Percentiles rank a stretch among this genome's conserved stretches.
These are phyloP conservation scores for Phialophora verrucosa DNA, from an alignment of 2,329 filamentous ascomycete species.

Conservation along the genomic window DNA sequence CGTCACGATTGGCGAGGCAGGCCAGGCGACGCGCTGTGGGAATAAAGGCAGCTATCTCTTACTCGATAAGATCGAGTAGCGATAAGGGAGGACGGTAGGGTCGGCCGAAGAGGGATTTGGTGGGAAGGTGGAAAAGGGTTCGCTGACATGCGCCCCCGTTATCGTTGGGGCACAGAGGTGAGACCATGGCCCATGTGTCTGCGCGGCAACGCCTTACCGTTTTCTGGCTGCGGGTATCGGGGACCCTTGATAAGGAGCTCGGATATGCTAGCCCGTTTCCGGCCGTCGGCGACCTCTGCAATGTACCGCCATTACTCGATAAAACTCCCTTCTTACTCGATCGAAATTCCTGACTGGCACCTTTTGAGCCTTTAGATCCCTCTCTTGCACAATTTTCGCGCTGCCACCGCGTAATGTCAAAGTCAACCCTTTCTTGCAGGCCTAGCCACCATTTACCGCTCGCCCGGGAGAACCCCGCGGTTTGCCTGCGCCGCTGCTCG, in stretches of 20 bases:
- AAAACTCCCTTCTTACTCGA: conserved; percentile 36
- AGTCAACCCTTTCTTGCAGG: conserved; percentile 1
- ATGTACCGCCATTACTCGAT: conserved; percentile 35
- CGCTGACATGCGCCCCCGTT: conserved; percentile 21
- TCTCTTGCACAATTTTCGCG: conserved; percentile 10
- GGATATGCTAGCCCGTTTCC: conserved; percentile 26
- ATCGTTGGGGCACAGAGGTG: conserved; percentile 29
- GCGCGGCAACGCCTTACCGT: conserved; percentile 13
- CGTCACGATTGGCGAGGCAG: conserved; percentile 24
- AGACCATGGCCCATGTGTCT: conserved; percentile 12
- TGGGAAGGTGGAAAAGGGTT: conserved; percentile 13
- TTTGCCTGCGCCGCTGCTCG: neutral
- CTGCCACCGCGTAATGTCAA: conserved; percentile 4
- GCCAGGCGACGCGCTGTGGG: conserved; percentile 7
- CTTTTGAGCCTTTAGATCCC: conserved; percentile 11
- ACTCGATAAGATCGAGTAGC: conserved; percentile 38
- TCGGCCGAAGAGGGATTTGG: conserved; percentile 17
- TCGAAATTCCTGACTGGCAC: conserved; percentile 36
- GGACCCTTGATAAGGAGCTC: conserved; percentile 25
- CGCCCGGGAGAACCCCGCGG: conserved; percentile 10
- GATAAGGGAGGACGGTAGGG: conserved; percentile 24
- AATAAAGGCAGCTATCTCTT: conserved; percentile 31
- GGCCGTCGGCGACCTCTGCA: conserved; percentile 20
- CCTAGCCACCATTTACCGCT: neutral
- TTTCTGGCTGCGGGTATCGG: conserved; percentile 20